Percentiles rank a stretch among this genome's conserved stretches.
Evolutionary conservation across 129 eudicot genomes (phyloP).

Genomic region (Solidago caesia): DNA sequence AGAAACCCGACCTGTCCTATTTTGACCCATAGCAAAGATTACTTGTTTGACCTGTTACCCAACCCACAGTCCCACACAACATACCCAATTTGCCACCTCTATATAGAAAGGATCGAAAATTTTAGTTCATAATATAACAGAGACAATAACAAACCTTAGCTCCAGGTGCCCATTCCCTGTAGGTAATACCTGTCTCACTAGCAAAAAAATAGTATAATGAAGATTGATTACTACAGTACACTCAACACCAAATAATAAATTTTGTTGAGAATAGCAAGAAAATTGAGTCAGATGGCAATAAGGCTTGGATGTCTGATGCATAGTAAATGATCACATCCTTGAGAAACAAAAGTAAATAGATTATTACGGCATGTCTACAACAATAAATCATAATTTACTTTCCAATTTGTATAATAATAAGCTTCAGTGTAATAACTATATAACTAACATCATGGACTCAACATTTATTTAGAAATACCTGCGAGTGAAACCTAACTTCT

Average conservation of each 20-base stretch:
- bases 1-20: background rate
- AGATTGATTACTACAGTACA: background rate
- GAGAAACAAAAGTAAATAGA: background rate
- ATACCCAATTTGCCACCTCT: background rate
- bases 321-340: background rate
- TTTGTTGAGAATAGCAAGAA: background rate
- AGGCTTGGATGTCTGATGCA: background rate
- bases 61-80: background rate
- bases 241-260: background rate
- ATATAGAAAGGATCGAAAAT: background rate
- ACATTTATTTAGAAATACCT: slow-evolving; percentile 47
- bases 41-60: slow-evolving; percentile 1
- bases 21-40: background rate
- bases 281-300: background rate
- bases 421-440: background rate
- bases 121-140: background rate
- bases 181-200: slow-evolving; percentile 90
- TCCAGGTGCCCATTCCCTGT: slow-evolving; percentile 99
- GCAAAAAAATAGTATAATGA: slow-evolving; percentile 22
- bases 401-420: background rate
- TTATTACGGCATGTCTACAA: background rate
- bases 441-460: background rate
- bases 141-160: slow-evolving; percentile 76
- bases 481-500: slow-evolving; percentile 84
- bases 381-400: background rate